Base-by-base conservation (phyloP, 1,284 basidiomycete species). In the Cerioporus squamosus region DNA sequence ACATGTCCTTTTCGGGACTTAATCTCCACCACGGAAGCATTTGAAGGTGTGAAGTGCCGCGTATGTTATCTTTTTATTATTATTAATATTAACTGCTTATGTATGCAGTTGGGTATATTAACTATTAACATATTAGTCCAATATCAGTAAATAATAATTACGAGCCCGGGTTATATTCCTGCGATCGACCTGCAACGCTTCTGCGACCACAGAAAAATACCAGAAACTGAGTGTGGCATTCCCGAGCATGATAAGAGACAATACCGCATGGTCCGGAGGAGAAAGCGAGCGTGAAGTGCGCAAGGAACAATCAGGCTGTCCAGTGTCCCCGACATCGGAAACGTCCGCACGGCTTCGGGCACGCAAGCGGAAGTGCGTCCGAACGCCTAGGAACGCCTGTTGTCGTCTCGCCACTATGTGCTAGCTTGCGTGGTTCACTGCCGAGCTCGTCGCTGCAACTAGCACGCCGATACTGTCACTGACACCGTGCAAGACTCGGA, bases 351-450 rank as follows among this genome's bases (percentile, higher is more conserved):
- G 44, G 50, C 44, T 51, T 40, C 33, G 54, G 57, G 40, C 54
- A 59, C 49, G 57, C 52, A 52, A n/a, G n/a, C n/a, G 53, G 54
- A 52, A 43, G 29, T 36, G 54, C 39, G n/a, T n/a, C 51, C 54
- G 57, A 56, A 54, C 31, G 43, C 44, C 31, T 54, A 55, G 60
- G n/a, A n/a, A n/a, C n/a, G n/a, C n/a, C n/a, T n/a, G n/a, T n/a
- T 58, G 45, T 56, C 60, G n/a, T 57, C 55, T 29, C 44, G 39
- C 60, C 49, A 60, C 60, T 26, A 64, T 64, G 63, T 57, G 53
- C 53, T 62, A 58, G 47, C 20, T 12, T 26, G 23, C 45, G 8
- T 18, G 46, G 22, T 44, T 51, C 23, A 18, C 14, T 44, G 23
- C 24, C 12, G 22, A 43, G 4, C 38, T 44, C 36, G 47, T 40